These are phyloP conservation scores for Mentha longifolia DNA, from an alignment of 257 asterid genomes.

Conservation along the genomic window DNA sequence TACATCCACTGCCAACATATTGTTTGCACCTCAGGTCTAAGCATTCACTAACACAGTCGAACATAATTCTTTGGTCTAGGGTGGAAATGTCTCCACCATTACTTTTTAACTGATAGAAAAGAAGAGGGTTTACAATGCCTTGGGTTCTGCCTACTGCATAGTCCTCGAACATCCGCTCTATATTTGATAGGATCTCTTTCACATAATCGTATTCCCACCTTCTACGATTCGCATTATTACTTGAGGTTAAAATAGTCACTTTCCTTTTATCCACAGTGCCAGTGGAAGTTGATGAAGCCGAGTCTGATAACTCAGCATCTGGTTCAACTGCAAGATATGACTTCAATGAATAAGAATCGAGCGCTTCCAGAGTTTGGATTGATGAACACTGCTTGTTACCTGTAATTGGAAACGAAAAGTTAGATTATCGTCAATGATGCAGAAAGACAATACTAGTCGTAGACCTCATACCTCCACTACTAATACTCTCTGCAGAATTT, in stretches of 20 bases:
- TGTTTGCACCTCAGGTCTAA: slow-evolving; percentile 60
- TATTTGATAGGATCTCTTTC: slow-evolving; percentile 57
- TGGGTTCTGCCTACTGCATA: slow-evolving; percentile 58
- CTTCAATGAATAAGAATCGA: slow-evolving; percentile 45
- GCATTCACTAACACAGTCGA: slow-evolving; percentile 71
- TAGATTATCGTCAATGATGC: neutral
- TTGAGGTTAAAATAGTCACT: slow-evolving; percentile 15
- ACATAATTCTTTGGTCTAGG: slow-evolving; percentile 52
- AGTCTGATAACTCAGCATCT: slow-evolving; percentile 72
- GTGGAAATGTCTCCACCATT: slow-evolving; percentile 37
- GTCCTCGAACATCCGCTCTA: slow-evolving; percentile 62
- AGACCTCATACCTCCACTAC: slow-evolving; percentile 54
- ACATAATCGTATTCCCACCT: slow-evolving; percentile 70
- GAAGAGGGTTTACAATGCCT: slow-evolving; percentile 50
- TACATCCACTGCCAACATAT: slow-evolving; percentile 57
- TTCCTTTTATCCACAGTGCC: slow-evolving; percentile 33
- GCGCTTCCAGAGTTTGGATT: slow-evolving; percentile 57
- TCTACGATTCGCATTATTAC: slow-evolving; percentile 21
- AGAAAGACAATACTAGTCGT: neutral
- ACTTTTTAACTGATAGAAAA: slow-evolving; percentile 58
- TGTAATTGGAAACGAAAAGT: slow-evolving; percentile 37
- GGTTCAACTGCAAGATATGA: slow-evolving; percentile 45
- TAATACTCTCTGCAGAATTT: slow-evolving; percentile 52
- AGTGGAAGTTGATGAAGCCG: slow-evolving; percentile 67
- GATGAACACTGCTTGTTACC: slow-evolving; percentile 72